Conservation (phyloP, 2,329 filamentous ascomycete species). For the Aureobasidium subglaciale region DNA sequence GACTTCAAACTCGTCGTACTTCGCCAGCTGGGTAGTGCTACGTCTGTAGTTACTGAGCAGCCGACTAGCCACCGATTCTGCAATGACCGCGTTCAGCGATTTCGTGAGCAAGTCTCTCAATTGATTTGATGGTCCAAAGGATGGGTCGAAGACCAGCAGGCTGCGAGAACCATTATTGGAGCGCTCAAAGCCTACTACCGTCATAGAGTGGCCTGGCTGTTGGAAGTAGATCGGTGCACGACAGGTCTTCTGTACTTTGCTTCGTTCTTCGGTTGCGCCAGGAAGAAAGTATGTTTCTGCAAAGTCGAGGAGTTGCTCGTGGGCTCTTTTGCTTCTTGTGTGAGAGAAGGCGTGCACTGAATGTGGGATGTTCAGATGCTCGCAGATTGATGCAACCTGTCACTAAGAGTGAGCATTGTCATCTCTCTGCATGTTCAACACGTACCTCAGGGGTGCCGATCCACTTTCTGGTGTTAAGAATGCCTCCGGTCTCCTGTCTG, state of each 20-base stretch:
- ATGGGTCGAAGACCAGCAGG: slow-evolving; percentile 81
- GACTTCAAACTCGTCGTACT: background rate
- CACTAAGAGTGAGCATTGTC: background rate
- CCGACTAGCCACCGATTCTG: background rate
- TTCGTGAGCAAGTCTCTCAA: slow-evolving; percentile 42
- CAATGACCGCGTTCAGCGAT: too few relatives aligned
- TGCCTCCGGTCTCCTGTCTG: slow-evolving; percentile 72
- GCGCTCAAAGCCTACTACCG: slow-evolving; percentile 76
- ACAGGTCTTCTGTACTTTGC: slow-evolving; percentile 59
- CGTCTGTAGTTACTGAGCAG: background rate
- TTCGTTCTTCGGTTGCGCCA: slow-evolving; percentile 33
- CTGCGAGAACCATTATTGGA: slow-evolving; percentile 56
- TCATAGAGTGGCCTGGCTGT: slow-evolving; percentile 82
- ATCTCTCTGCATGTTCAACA: background rate
- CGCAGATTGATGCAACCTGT: background rate
- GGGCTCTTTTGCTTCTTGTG: slow-evolving; percentile 38
- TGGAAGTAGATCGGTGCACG: slow-evolving; percentile 85
- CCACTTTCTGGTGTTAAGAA: slow-evolving; percentile 79
- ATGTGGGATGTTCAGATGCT: background rate
- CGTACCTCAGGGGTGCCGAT: slow-evolving; percentile 77
- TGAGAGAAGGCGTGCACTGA: background rate
- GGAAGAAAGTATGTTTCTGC: slow-evolving; percentile 66
- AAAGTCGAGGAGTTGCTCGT: slow-evolving; percentile 51
- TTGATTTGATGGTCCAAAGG: slow-evolving; percentile 61
- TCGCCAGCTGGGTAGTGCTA: background rate